Conservation (phyloP, 2,329 filamentous ascomycete species). For the Dactylellina drechsleri region DNA sequence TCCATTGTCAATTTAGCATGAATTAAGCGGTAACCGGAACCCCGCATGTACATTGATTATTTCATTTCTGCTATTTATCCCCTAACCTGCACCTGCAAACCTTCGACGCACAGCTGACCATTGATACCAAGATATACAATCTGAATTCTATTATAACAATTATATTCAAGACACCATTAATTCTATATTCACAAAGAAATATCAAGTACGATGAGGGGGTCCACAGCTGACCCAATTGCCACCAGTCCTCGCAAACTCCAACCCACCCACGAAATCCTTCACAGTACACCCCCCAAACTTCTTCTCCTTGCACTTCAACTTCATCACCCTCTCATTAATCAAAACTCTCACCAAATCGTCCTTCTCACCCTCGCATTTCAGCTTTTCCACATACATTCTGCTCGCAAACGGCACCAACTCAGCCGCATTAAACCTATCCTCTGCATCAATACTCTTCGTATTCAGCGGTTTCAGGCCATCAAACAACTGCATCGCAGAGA, state of each 20-base stretch:
- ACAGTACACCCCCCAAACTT: slow-evolving; percentile 75
- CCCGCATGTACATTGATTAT: no score
- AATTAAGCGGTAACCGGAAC: no score
- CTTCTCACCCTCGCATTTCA: slow-evolving; percentile 70
- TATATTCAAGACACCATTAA: no score
- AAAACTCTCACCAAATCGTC: slow-evolving; percentile 81
- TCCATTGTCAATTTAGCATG: no score
- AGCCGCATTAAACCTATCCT: slow-evolving; percentile 76
- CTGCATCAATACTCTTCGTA: slow-evolving; percentile 64
- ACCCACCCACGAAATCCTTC: slow-evolving; percentile 75
- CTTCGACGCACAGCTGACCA: no score
- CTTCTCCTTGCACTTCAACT: slow-evolving; percentile 77
- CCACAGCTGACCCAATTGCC: slow-evolving; percentile 77
- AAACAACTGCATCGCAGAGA: slow-evolving; percentile 81
- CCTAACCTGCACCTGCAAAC: no score
- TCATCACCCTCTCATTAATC: slow-evolving; percentile 83
- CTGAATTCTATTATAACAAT: no score
- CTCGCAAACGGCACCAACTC: slow-evolving; percentile 86
- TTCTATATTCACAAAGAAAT: background rate
- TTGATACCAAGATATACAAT: no score
- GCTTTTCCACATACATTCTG: slow-evolving; percentile 89
- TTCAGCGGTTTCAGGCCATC: slow-evolving; percentile 70
- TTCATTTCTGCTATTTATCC: no score
- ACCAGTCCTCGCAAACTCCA: slow-evolving; percentile 76
- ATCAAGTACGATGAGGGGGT: background rate